Base-by-base conservation (phyloP, 495 filamentous ascomycete species). In the Xylaria sp. region DNA sequence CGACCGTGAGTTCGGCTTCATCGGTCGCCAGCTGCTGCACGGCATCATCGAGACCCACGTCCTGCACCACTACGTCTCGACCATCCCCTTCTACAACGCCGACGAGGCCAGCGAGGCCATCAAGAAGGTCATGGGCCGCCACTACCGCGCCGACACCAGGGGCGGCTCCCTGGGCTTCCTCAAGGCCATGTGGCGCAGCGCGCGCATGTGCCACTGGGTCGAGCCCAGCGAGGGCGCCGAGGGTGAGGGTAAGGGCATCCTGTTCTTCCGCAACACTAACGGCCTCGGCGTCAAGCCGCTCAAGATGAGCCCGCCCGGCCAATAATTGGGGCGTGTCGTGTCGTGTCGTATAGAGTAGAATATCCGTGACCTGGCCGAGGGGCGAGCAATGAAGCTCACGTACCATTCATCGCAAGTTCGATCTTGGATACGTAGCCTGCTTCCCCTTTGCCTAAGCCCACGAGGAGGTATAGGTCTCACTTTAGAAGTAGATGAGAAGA, bases 41-140 rank as follows among this genome's bases (percentile, higher is more conserved):
- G 93, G 93, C 77, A 96, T 97, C 79, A 92, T 95, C 80, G 94
- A 97, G 82, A 94, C 93, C 59, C 93, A 97, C 83, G 93, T 97
- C 67, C 87, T 95, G 53, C 93, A 97, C 85, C 93, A 97, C 85
- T 92, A 93, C 78, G 89, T 96, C 75, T 89, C 87, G 78, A 89
- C 87, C 73, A 97, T 97, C 68, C 94, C 93, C 63, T 97, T 97
- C 83, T 97, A 97, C 84, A 88, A 96, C 74, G 93, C 93, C 73
- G 93, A 96, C 77, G 93, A 96, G 83, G 94, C 94, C 50, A 90
- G 90, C 67, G 89, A 93, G 70, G 93, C 93, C 72, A 93, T 97
- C 83, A 91, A 91, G 82, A 88, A 89, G 50, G 85, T 95, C 75
- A 93, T 97, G 86, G 93, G 93, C 74, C 80, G 87, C 63, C 90